Evolutionary conservation across 352 stramenopile species (phyloP), one percentile per base, ranked within the genome.

Genomic region (Phytopythium montanum): DNA sequence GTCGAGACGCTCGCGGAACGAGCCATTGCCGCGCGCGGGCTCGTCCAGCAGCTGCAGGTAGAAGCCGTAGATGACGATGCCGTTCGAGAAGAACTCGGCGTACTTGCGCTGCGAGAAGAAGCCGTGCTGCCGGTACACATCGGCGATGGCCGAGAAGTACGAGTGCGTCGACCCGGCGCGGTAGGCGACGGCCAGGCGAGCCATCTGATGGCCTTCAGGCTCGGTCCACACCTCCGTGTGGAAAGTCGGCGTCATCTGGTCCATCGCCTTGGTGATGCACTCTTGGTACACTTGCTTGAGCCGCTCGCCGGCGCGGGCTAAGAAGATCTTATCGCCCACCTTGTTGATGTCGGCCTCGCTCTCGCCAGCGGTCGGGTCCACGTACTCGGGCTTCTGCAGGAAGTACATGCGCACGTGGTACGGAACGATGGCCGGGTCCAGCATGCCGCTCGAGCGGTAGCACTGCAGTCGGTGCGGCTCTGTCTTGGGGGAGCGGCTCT

Each of bases 381-480:
- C 75, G 56, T 78, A 94, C 65, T 90, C 60, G 4, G 85, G 81
- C 63, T 90, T 57, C 59, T 90, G 80, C 48, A 94, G 55, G 63
- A 94, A 94, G 67, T 94, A 94, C 74, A 94, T 87, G 64, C 85
- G 81, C 61, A 94, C 81, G 66, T 94, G 85, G 55, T 81, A 92
- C 5, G 84, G 84, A 56, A 94, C 81, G 16, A 76, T 56, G n/a
- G 70, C 59, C 4, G 81, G 62, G 65, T 94, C 84, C n/a, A 94
- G 62, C 64, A 94, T 79, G 34, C 84, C 84, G 54, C 70, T 86
- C 18, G 80, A 90, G 56, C 85, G 85, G 75, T 94, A 94, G 81
- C 85, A 94, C 63, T 94, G 85, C 61, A 94, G 79, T 52, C 85
- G 80, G 75, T 91, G n/a, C n/a, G n/a, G n/a, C n/a, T n/a, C n/a